These are phyloP conservation scores for Carex parvula DNA, from an alignment of 176 grass and related monocot genomes.

Conservation along the genomic window DNA sequence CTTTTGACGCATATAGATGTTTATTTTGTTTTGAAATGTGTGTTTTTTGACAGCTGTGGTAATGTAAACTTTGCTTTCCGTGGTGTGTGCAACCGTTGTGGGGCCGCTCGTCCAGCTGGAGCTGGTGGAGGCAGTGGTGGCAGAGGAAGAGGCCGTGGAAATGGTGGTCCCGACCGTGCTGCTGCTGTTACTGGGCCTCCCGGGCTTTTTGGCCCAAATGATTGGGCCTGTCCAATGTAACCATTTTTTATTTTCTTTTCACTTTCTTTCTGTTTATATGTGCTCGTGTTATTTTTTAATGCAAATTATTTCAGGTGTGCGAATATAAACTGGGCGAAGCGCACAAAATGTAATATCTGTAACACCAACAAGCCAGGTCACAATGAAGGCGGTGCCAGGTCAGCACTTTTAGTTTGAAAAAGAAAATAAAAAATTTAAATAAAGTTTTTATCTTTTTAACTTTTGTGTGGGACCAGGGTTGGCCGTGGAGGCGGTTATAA, in stretches of 20 bases:
- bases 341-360: conserved; percentile 91
- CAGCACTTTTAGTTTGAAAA: neutral
- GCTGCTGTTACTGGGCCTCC: conserved; percentile 66
- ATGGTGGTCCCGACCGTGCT: conserved; percentile 32
- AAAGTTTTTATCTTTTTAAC: neutral
- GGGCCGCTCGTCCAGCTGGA: conserved; percentile 31
- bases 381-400: conserved; percentile 92
- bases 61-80: conserved; percentile 85
- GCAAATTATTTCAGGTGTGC: conserved; percentile 56
- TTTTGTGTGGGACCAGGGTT: conserved; percentile 40
- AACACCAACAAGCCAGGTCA: conserved; percentile 90
- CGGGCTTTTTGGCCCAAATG: conserved; percentile 96
- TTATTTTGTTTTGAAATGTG: conserved; percentile 28
- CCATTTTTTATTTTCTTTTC: neutral
- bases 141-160: conserved; percentile 32
- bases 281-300: neutral
- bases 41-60: conserved; percentile 54
- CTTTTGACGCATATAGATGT: neutral
- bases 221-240: conserved; percentile 98
- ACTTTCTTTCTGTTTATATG: neutral
- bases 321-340: conserved; percentile 97
- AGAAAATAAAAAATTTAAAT: neutral
- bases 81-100: conserved; percentile 59
- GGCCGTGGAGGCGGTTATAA: conserved; percentile 93
- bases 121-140: conserved; percentile 37